These are phyloP conservation scores for Macroventuria anomochaeta DNA, from an alignment of 2,329 filamentous ascomycete genomes.

Conservation along the genomic window DNA sequence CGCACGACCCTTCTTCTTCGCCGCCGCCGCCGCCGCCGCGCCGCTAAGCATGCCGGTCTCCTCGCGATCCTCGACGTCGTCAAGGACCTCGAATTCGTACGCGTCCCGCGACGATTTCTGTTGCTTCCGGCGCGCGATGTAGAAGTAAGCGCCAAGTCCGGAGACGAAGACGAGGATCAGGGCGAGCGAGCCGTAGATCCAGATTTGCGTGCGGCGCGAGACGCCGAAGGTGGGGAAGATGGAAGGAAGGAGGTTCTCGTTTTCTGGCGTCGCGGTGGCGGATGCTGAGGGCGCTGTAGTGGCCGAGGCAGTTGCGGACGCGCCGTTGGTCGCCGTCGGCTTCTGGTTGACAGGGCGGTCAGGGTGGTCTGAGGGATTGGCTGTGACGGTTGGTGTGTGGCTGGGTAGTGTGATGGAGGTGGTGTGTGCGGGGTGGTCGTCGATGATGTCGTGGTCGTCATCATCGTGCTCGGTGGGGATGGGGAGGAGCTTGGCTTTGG, in stretches of 20 bases:
- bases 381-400: conserved; percentile 55
- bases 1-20: conserved; percentile 55
- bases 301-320: conserved; percentile 20
- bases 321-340: conserved; percentile 48
- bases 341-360: conserved; percentile 66
- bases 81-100: conserved; percentile 94
- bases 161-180: conserved; percentile 85
- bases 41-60: conserved; percentile 56
- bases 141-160: conserved; percentile 82
- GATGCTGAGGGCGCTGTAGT: conserved; percentile 30
- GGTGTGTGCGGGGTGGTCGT: conserved; percentile 64
- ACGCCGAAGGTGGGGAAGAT: conserved; percentile 91
- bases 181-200: conserved; percentile 89
- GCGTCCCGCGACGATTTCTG: conserved; percentile 77
- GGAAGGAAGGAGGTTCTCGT: conserved; percentile 72
- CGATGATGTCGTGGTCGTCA: conserved; percentile 73
- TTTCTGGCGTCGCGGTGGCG: conserved; percentile 28
- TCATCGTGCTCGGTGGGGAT: conserved; percentile 86
- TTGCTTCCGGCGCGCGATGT: conserved; percentile 76
- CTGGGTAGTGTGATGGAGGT: conserved; percentile 60
- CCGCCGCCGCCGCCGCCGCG: conserved; percentile 39
- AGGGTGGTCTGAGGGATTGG: conserved; percentile 56
- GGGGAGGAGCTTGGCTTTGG: conserved; percentile 75
- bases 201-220: conserved; percentile 83
- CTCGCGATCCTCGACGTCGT: conserved; percentile 73